Evolutionary conservation across 805 yeast species (phyloP), one percentile per base, ranked within the genome.

Genomic region (Ogataea pilisensis): DNA sequence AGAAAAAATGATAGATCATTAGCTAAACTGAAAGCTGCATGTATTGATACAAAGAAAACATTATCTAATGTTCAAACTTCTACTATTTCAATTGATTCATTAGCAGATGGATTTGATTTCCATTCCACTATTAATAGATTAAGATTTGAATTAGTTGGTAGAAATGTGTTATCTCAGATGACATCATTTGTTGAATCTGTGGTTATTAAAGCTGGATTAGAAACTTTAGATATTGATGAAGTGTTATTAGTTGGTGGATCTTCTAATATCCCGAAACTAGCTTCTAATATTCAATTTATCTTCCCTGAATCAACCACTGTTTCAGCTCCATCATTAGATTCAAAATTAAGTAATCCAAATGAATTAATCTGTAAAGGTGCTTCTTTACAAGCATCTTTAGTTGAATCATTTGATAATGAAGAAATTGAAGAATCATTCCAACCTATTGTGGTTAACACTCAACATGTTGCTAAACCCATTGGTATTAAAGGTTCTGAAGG

Each of bases 311-410:
- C 82, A 35, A 81, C 88, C 41, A 75, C 70, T 39, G 75, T 90
- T 40, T 71, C 80, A 46, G 81, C 97, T 20, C 95, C 98, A 50
- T 68, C 83, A 27, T 58, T 73, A 46, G 91, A 86, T 63, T 54
- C 85, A 46, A 88, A 87, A 67, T 85, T 93, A 42, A 61, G 81
- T 46, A 78, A 86, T 68, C 97, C 99, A 45, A 82, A 86, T 59
- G 98, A 93, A 71, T 74, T 89, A 58, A 72, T 84, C 50, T 82
- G 95, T 50, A 82, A 95, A 60, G 99, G 99, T 68, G 95, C 96
- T 44, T 96, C 98, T 48, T 76, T 91, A 62, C 98, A 93, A 75
- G 99, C 96, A 38, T 80, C 95, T 29, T 72, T 91, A 56, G 70
- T 84, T 48, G 91, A 84, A 57, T 71, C 79, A 43, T 95, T 87